Evolutionary conservation across 1,284 basidiomycete genomes (phyloP), one percentile per base, ranked within the genome.

Genomic region (Ceratobasidium sp.): DNA sequence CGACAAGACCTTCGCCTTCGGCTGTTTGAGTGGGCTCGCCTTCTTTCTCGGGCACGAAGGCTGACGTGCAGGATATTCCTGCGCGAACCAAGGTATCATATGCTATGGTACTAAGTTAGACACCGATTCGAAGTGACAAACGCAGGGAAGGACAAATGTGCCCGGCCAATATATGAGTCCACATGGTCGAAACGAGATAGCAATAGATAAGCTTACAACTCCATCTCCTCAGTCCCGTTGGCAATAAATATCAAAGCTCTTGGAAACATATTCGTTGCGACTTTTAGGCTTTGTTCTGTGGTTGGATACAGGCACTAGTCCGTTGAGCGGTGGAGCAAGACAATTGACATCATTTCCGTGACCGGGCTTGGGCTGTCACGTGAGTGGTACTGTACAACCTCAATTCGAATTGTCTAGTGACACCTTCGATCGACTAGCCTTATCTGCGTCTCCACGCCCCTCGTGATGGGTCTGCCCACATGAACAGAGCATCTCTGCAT

Each of bases 191-290:
- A 13, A 27, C n/a, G 13, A 20, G 32, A 29, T 25, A 38, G 52
- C 40, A 25, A 20, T 15, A 42, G 60, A 22, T n/a, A 27, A 54
- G 77, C 84, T 73, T 76, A 91, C 91, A 92, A 92, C 79, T 95
- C 93, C 86, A 93, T 93, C 78, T 94, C 92, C 75, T 95, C 93
- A 0, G 92, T 93, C 7, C 93, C 93, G 75, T 94, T 85, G n/a
- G 93, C 90, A n/a, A 94, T 85, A 25, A 94, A 81, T 62, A 94
- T 83, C 29, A 92, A 79, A 25, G 89, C 90, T 35, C 85, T 85
- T 32, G 83, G 78, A 82, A 84, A 85, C n/a, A 64, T 77, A 40
- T 40, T 69, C 34, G n/a, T 34, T 71, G 13, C 5, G 6, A 43
- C 47, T 31, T 45, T 47, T 60, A 57, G 15, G 47, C 35, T 54